A percentile compares a stretch with the other conserved stretches of the same genome.
Conservation (phyloP, 306 rosid genomes). For the Ceratonia siliqua region DNA sequence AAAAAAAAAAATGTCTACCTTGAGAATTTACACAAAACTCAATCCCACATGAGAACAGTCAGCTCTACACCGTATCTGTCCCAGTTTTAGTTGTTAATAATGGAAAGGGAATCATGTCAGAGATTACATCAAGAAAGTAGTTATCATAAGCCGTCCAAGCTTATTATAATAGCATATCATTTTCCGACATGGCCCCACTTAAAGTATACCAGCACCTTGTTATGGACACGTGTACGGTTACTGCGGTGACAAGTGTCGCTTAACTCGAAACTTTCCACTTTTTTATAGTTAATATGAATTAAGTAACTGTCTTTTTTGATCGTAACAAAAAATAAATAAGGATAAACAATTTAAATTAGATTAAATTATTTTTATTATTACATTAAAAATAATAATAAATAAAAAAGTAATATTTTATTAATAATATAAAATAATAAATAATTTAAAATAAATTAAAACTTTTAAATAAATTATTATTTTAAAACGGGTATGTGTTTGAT, state of each 20-base stretch:
- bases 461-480: too few species aligned
- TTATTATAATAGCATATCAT: neutral
- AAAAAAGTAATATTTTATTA: too few species aligned
- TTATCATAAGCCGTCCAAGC: conserved; percentile 43
- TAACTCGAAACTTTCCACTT: neutral
- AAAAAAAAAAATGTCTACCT: too few species aligned
- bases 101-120: conserved; percentile 20
- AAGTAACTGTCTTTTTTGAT: neutral
- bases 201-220: neutral
- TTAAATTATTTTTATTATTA: neutral
- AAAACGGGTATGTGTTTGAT: too few species aligned
- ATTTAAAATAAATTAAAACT: neutral
- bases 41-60: too few species aligned
- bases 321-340: too few species aligned
- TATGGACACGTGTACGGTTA: conserved; percentile 24
- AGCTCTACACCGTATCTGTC: too few species aligned
- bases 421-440: too few species aligned
- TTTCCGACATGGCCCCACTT: conserved; percentile 21
- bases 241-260: neutral
- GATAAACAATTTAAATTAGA: too few species aligned
- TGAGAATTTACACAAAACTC: too few species aligned
- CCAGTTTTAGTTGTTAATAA: neutral
- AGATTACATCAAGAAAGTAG: neutral
- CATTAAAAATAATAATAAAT: too few species aligned
- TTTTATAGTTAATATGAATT: neutral